A percentile compares a stretch with the other conserved stretches of the same genome.
Evolutionary conservation across 768 basidiomycete genomes (phyloP).

Genomic region (Collybiopsis luxurians): DNA sequence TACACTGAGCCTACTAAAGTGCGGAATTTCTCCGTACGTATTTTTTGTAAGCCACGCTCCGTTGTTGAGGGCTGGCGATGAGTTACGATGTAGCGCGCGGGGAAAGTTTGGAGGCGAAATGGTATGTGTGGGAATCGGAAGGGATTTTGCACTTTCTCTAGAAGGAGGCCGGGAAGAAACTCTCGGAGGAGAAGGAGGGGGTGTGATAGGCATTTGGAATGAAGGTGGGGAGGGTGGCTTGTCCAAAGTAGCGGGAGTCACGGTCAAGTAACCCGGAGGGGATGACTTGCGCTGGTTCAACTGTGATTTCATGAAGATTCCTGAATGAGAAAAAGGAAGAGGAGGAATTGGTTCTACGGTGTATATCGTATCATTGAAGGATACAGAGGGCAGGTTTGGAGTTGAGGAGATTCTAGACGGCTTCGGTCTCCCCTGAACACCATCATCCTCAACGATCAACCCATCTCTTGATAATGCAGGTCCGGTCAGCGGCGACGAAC

Average conservation of each 20-base stretch:
- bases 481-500: slow-evolving; percentile 4
- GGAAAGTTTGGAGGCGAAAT: background rate
- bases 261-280: background rate
- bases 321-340: background rate
- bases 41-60: slow-evolving; percentile 1
- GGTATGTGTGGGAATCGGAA: background rate
- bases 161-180: background rate
- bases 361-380: background rate
- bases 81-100: background rate
- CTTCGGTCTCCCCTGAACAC: background rate
- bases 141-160: background rate
- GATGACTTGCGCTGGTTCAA: background rate
- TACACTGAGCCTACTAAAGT: background rate
- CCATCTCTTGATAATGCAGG: slow-evolving; percentile 4
- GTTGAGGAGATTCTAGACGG: background rate
- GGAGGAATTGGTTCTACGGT: background rate
- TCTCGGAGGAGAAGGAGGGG: background rate
- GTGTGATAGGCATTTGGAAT: background rate
- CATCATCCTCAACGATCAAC: background rate
- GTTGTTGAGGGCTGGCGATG: background rate
- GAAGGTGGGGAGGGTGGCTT: background rate
- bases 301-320: background rate
- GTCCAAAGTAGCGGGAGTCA: background rate
- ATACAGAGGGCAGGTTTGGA: background rate
- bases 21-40: background rate